These are phyloP conservation scores for Clarireedia sp. DNA, from an alignment of 2,329 filamentous ascomycete genomes.

Conservation along the genomic window DNA sequence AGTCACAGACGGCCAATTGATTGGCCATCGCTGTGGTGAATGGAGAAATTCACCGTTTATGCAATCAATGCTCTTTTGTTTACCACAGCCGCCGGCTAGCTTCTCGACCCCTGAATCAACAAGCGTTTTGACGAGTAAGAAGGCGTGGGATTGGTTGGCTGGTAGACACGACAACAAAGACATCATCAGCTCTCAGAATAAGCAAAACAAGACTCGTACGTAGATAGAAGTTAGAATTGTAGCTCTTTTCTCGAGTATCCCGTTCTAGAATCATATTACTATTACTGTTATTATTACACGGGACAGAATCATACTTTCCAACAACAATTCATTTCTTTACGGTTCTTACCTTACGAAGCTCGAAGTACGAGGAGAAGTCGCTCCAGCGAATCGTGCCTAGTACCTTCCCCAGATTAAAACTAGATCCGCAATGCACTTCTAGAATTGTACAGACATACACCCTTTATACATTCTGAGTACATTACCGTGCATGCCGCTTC, in stretches of 20 bases:
- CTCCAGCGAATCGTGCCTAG: slow-evolving; percentile 17
- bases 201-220: not conserved
- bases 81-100: not conserved
- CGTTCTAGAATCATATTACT: too few relatives aligned
- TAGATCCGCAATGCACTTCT: too few relatives aligned
- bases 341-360: too few relatives aligned
- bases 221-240: not conserved
- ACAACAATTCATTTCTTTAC: not conserved
- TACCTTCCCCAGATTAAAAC: slow-evolving; percentile 23
- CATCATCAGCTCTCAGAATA: not conserved
- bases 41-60: not conserved
- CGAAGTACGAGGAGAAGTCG: too few relatives aligned
- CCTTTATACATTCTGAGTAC: too few relatives aligned
- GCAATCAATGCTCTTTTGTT: not conserved
- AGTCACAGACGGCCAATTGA: too few relatives aligned
- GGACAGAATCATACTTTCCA: not conserved
- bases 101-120: not conserved
- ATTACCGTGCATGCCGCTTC: slow-evolving; percentile 3
- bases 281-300: too few relatives aligned
- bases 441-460: too few relatives aligned
- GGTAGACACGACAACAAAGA: not conserved
- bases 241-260: too few relatives aligned
- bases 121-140: not conserved
- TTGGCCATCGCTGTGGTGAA: too few relatives aligned
- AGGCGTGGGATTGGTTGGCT: not conserved